These are phyloP conservation scores for Didymella sp. DNA, from an alignment of 2,329 filamentous ascomycete genomes.

Conservation along the genomic window DNA sequence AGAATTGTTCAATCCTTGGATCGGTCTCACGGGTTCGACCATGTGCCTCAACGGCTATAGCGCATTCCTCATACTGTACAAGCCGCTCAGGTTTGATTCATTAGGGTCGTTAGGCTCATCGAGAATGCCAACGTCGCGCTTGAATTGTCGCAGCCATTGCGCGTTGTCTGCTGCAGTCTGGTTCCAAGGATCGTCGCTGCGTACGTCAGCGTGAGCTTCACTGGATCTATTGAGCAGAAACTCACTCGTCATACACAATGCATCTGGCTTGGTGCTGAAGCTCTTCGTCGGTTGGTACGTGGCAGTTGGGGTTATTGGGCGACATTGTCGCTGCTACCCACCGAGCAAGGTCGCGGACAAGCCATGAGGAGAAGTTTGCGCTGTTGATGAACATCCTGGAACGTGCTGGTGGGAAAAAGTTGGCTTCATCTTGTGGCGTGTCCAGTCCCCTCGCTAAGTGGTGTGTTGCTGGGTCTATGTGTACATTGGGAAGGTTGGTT, in stretches of 20 bases:
- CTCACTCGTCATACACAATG: conserved; percentile 39
- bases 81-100: conserved; percentile 7
- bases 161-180: conserved; percentile 48
- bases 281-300: conserved; percentile 40
- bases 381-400: conserved; percentile 19
- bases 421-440: background rate
- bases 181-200: conserved; percentile 46
- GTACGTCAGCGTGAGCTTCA: background rate
- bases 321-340: conserved; percentile 37
- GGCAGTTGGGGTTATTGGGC: conserved; percentile 30
- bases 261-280: conserved; percentile 44
- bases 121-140: conserved; percentile 30
- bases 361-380: conserved; percentile 22
- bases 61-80: conserved; percentile 5
- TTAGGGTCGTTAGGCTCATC: conserved; percentile 2
- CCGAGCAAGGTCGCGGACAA: conserved; percentile 31
- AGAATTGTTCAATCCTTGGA: background rate
- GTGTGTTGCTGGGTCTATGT: conserved; percentile 11
- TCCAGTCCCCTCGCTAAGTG: conserved; percentile 2
- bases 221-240: background rate
- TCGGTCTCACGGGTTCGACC: background rate
- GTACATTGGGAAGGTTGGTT: conserved; percentile 4
- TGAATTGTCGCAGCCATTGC: conserved; percentile 43
- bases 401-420: conserved; percentile 5
- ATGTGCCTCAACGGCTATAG: background rate